These are phyloP conservation scores for Hirschioporus abietinus DNA, from an alignment of 768 basidiomycete genomes.

Conservation along the genomic window DNA sequence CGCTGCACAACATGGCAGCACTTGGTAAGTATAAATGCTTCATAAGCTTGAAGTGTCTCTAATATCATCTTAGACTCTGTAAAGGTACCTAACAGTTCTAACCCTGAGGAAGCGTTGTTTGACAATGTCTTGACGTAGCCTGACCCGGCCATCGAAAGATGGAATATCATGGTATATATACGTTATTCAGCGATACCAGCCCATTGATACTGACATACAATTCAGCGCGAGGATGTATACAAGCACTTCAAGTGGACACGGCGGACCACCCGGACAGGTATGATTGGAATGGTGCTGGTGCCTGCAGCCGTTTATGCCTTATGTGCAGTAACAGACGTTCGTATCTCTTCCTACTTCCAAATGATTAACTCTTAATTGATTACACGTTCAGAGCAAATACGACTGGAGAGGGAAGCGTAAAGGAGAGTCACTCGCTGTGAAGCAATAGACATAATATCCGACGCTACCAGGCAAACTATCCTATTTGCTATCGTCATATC, in stretches of 20 bases:
- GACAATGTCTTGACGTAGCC: conserved; percentile 17
- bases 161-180: conserved; percentile 48
- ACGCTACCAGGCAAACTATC: conserved; percentile 11
- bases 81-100: background rate
- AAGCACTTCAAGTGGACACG: conserved; percentile 77
- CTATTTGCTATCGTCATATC: conserved; percentile 37
- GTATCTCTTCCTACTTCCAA: conserved; percentile 32
- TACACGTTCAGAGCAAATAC: conserved; percentile 39
- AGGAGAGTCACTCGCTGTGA: conserved; percentile 32
- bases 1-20: conserved; percentile 40
- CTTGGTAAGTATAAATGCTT: background rate
- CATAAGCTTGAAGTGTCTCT: background rate
- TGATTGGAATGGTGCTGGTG: conserved; percentile 60
- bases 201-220: background rate
- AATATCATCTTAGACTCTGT: background rate
- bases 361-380: background rate
- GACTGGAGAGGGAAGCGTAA: conserved; percentile 49
- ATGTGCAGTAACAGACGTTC: conserved; percentile 28
- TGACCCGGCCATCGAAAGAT: conserved; percentile 53
- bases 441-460: conserved; percentile 15
- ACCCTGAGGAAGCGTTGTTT: background rate
- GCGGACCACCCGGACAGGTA: conserved; percentile 50
- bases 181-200: background rate
- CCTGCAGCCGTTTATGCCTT: conserved; percentile 54
- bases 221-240: conserved; percentile 80